Evolutionary conservation across 768 basidiomycete species (phyloP), one percentile per base, ranked within the genome.

Genomic region (Podaxis rugospora): DNA sequence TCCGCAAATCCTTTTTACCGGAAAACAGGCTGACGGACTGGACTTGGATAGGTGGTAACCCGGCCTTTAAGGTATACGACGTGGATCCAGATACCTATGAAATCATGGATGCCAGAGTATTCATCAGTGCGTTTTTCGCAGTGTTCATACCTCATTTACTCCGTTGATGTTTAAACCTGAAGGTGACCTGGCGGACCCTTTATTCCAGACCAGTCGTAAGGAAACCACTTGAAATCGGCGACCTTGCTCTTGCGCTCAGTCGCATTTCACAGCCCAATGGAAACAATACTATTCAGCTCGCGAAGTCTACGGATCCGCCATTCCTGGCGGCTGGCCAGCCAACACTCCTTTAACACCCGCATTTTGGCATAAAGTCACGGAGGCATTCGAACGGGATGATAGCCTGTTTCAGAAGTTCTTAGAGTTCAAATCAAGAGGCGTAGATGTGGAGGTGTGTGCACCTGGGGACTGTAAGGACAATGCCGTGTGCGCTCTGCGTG

Each of bases 71-170:
- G 55, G 70, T 86, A 0, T 87, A 87, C 67, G 85, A 87, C 55
- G 73, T 88, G 27, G 87, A 88, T 66, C 83, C 85, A 2, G 84
- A 85, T 61, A 86, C 85, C 6, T 87, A 81, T 64, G 87, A 87
- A 65, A 69, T 88, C 52, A 83, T 87, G 80, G 85, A 88, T 63
- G 72, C 77, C 3, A 74, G 75, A 11, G 81, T 80, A 0, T 83
- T 80, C 67, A 71, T 75, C 52, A 76, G 84, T 85, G 54, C 18
- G 82, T 67, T 32, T 16, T 4, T 44, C 16, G 46, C 28, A 11
- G 9, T 57, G 39, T 3, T 25, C 7, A 37, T n/a, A 21, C 6
- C 52, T 51, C 23, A 4, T 11, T 25, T 13, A n/a, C 14, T 37
- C 21, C 16, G 13, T 23, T 42, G 9, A 44, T 51, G 16, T 2